Conservation (phyloP, 2,329 filamentous ascomycete species). For the Alternaria angustiovoidea region DNA sequence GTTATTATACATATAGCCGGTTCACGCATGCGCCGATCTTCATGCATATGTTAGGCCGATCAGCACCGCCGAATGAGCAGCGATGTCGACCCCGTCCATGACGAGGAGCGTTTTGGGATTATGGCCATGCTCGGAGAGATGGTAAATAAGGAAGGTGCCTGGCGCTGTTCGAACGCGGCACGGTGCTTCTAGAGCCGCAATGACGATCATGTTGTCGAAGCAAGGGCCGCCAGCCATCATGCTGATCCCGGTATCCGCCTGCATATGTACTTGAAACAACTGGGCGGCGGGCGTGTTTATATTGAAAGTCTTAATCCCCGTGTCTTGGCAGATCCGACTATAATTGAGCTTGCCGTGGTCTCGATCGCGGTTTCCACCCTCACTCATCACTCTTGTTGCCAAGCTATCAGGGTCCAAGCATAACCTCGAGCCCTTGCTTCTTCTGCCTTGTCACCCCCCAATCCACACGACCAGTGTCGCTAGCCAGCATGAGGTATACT, state of each 20-base stretch:
- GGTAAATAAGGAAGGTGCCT: neutral
- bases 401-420: neutral
- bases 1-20: neutral
- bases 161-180: neutral
- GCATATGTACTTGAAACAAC: neutral
- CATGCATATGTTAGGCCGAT: neutral
- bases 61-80: neutral
- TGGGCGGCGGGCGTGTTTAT: constrained; percentile 3
- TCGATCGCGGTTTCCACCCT: neutral
- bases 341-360: neutral
- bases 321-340: constrained; percentile 10
- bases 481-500: constrained; percentile 39
- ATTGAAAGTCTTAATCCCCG: neutral
- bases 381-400: neutral
- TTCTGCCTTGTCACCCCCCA: neutral
- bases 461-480: constrained; percentile 4
- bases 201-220: neutral
- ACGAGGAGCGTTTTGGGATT: neutral
- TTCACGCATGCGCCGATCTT: neutral
- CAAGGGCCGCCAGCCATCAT: neutral
- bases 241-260: constrained; percentile 1
- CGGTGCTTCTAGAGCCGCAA: neutral
- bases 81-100: neutral
- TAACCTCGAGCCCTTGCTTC: neutral
- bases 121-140: neutral